Conservation (phyloP, 305 asterid species). For the Fraxinus sp. region DNA sequence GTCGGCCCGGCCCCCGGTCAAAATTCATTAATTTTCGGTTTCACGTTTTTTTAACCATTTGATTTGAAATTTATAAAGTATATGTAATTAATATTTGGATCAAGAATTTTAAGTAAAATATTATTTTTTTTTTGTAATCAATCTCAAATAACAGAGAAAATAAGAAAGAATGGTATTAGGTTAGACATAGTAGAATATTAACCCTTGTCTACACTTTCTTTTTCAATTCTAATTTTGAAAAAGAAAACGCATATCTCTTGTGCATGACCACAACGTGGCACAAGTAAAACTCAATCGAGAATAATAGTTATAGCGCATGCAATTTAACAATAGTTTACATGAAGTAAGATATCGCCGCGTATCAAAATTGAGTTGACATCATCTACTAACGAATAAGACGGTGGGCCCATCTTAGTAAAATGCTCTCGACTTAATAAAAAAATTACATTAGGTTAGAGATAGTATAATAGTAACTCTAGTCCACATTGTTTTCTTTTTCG, state of each 20-base stretch:
- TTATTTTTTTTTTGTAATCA: background rate
- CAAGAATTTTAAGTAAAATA: background rate
- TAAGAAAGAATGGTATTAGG: background rate
- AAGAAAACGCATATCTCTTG: background rate
- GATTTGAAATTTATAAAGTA: background rate
- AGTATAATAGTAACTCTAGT: background rate
- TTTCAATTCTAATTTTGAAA: background rate
- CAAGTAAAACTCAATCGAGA: background rate
- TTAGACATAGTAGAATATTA: background rate
- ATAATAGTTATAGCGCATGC: background rate
- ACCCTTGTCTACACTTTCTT: background rate
- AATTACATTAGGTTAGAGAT: background rate
- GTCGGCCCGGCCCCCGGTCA: slow-evolving; percentile 55
- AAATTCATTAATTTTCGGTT: slow-evolving; percentile 51
- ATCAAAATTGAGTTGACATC: background rate
- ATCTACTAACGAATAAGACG: background rate
- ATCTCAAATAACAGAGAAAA: background rate
- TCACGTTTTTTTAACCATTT: slow-evolving; percentile 4
- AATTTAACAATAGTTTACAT: background rate
- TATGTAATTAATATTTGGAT: background rate
- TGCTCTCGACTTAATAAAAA: background rate
- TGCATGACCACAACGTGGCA: background rate
- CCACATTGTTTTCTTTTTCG: background rate
- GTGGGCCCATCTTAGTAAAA: background rate
- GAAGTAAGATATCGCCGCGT: background rate